These are phyloP conservation scores for Byssochlamys sp. DNA, from an alignment of 2,329 filamentous ascomycete species.

Conservation along the genomic window DNA sequence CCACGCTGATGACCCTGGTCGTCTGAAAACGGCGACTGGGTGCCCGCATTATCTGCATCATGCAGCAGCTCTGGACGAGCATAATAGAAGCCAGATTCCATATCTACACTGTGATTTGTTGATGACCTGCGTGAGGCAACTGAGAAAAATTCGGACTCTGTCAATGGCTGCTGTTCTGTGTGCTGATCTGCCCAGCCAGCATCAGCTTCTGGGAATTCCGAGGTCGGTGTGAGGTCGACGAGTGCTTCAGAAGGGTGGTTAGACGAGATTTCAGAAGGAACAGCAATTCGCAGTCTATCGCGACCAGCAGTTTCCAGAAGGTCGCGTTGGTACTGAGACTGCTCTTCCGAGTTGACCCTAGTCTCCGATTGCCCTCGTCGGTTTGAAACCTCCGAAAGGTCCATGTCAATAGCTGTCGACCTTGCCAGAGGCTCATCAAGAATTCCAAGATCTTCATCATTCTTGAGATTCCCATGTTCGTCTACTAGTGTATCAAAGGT, in stretches of 20 bases:
- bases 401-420: conserved; percentile 30
- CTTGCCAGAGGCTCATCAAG: conserved; percentile 14
- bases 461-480: conserved; percentile 27
- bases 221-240: conserved; percentile 38
- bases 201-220: conserved; percentile 27
- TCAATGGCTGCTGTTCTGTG: conserved; percentile 9
- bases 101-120: conserved; percentile 28
- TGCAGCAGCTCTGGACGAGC: conserved; percentile 18
- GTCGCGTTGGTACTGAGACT: conserved; percentile 9
- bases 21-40: conserved; percentile 14
- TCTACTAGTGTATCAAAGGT: conserved; percentile 40
- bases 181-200: conserved; percentile 10
- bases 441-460: conserved; percentile 5
- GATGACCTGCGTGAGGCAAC: conserved; percentile 13
- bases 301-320: conserved; percentile 11
- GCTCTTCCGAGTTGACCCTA: conserved; percentile 4
- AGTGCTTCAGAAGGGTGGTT: conserved; percentile 34
- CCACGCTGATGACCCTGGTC: conserved; percentile 9
- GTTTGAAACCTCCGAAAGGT: conserved; percentile 15
- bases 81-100: conserved; percentile 22
- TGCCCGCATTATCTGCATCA: conserved; percentile 11
- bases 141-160: conserved; percentile 17
- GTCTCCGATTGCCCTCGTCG: conserved; percentile 14
- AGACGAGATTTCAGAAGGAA: conserved; percentile 25
- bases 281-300: conserved; percentile 17